phyloP scores from a whole-genome alignment of 2,329 filamentous ascomycete genomes.

The Paraphoma sp. region DNA sequence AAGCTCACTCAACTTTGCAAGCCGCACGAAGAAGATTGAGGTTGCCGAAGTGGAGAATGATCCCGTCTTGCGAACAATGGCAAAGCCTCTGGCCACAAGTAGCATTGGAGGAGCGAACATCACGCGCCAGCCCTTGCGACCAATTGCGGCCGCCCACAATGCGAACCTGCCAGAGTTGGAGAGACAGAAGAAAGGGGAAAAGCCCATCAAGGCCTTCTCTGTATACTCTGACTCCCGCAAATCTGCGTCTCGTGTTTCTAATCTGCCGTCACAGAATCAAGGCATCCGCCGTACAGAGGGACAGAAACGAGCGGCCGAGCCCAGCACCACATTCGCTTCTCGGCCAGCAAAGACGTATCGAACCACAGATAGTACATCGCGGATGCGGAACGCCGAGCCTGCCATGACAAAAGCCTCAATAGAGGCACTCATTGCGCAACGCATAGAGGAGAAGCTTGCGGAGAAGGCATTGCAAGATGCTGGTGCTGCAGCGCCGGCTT shows the following conservation, averaged over 20 bases:
- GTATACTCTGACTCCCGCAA: constrained; percentile 76
- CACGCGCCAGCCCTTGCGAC: constrained; percentile 77
- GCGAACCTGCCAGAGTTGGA: constrained; percentile 66
- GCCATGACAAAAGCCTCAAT: constrained; percentile 70
- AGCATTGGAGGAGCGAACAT: constrained; percentile 47
- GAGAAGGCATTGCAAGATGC: constrained; percentile 69
- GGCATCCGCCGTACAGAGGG: constrained; percentile 46
- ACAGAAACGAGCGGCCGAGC: constrained; percentile 53
- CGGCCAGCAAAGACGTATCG: constrained; percentile 51
- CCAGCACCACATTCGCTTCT: constrained; percentile 42
- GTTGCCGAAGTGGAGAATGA: constrained; percentile 96
- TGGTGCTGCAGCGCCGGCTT: constrained; percentile 53
- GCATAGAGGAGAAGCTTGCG: constrained; percentile 87
- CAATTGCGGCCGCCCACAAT: constrained; percentile 78
- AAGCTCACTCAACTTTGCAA: constrained; percentile 93
- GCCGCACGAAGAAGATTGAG: constrained; percentile 94
- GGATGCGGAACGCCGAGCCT: constrained; percentile 35
- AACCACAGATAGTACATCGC: constrained; percentile 43
- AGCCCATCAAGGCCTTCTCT: constrained; percentile 82
- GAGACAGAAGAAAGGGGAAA: constrained; percentile 62
- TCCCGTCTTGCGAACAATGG: constrained; percentile 70
- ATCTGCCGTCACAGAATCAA: constrained; percentile 41
- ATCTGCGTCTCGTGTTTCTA: constrained; percentile 33
- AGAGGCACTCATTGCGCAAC: constrained; percentile 89
- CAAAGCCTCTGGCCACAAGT: constrained; percentile 47